These are phyloP conservation scores for Ploettnerulaceae sp. DNA, from an alignment of 2,329 filamentous ascomycete species.

Conservation along the genomic window DNA sequence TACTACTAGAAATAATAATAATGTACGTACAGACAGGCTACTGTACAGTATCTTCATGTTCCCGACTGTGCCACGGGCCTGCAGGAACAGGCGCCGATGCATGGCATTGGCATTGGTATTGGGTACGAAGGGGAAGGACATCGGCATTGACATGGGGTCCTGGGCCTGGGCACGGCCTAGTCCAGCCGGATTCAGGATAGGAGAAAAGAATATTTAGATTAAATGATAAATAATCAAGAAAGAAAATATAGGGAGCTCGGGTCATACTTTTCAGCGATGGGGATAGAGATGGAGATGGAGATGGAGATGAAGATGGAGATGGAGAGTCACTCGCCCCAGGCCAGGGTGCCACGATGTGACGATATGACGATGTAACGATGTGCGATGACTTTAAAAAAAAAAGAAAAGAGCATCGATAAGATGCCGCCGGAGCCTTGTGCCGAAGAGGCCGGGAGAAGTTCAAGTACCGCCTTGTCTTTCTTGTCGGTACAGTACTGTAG, in stretches of 20 bases:
- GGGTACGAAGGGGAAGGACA: no score
- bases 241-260: not conserved
- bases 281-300: no score
- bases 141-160: no score
- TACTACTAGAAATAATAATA: no score
- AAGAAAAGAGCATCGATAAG: constrained; percentile 8
- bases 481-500: not conserved
- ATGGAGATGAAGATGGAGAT: no score
- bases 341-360: not conserved
- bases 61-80: constrained; percentile 27
- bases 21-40: no score
- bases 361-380: not conserved
- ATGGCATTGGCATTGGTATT: constrained; percentile 1
- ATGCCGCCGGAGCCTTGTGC: constrained; percentile 21
- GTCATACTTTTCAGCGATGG: no score
- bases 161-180: no score
- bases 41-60: constrained; percentile 11
- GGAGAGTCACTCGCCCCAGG: no score
- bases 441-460: constrained; percentile 14
- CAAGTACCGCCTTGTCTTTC: constrained; percentile 13
- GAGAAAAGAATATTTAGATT: no score
- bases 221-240: no score
- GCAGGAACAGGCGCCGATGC: constrained; percentile 31
- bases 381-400: not conserved
- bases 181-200: no score